Evolutionary conservation across 257 asterid genomes (phyloP), one percentile per base, ranked within the genome.

Genomic region (Ehretia macrophylla): DNA sequence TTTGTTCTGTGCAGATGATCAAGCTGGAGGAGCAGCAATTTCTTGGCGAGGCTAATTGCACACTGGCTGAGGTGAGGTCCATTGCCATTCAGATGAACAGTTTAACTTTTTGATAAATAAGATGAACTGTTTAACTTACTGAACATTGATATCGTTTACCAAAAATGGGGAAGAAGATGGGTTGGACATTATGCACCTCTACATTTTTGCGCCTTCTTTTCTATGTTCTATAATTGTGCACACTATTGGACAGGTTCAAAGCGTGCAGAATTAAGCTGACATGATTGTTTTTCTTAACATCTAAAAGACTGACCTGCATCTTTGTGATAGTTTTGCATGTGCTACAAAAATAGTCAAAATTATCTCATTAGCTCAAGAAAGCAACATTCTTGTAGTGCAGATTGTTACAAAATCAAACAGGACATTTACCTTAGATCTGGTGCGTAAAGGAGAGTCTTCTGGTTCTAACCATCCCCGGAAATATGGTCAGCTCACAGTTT

Each of bases 11-110:
- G 59, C 64, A 75, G 77, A 77, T 69, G 72, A 79, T 93, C 68
- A 86, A 70, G 78, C 78, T 93, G 76, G 96, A 89, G 69, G 97
- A 89, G 72, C 99, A 93, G 72, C 96, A 93, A 80, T 82, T 93
- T 82, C 96, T 93, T 73, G 99, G 97, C 61, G 96, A 86, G 79
- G 92, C 94, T 60, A 79, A 75, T 69, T 93, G 99, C 77, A 64
- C 84, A 0, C 59, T 93, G 73, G 83, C 99, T 18, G 85, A 93
- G 97, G 99, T 89, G 70, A 64, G 68, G 51, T 73, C 55, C 51
- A 32, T 59, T 58, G 49, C 67, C 74, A 55, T 50, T 63, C 40
- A 49, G 32, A 49, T 50, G 66, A 59, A 32, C 54, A 56, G 9
- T 45, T 39, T 22, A 56, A 48, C 21, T 61, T 56, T 16, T 39